Base-by-base conservation (phyloP, 2,329 filamentous ascomycete genomes). In the Fusarium sambucinum region DNA sequence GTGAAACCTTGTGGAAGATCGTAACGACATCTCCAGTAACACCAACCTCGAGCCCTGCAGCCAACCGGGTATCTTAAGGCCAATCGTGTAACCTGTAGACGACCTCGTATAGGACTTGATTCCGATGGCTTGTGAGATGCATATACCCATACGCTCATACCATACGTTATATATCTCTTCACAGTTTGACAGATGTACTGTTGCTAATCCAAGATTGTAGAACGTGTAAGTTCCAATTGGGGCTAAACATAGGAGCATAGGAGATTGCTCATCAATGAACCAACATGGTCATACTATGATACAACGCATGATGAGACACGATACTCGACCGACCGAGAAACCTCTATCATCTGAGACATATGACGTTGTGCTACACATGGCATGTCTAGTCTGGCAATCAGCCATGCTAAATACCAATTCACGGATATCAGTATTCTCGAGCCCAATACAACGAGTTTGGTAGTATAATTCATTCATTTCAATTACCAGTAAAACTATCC, bases 51-150 rank as follows among this genome's bases (percentile, higher is more conserved):
- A 47, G 45, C 37, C 19, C 48, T 59, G 58, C 52, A 59, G 33
- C 48, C 50, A 64, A 47, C 59, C 59, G 44, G 30, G 12, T 29
- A 50, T 46, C 23, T 38, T 37, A 38, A 59, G 38, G 48, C 50
- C 30, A 27, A 38, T 54, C 19, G 40, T 55, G 51, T 56, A 55
- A 42, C 54, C 64, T 50, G 6, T 19, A 13, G 21, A 33, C 32
- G 30, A 46, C 54, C 51, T 65, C 55, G 55, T 61, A 53, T 64
- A 61, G 66, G 42, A 30, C 33, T 23, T 23, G 55, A 37, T 25
- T 56, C 38, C 47, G 35, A 44, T 44, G 47, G 35, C 58, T 63
- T 58, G 40, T 17, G 33, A 35, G 27, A 53, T 33, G 16, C 37
- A 32, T 37, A 14, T 17, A 35, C 14, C 37, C n/a, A 54, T 61